Evolutionary conservation across 441 rosid species (phyloP).

Genomic region (Adansonia madagascariensis): DNA sequence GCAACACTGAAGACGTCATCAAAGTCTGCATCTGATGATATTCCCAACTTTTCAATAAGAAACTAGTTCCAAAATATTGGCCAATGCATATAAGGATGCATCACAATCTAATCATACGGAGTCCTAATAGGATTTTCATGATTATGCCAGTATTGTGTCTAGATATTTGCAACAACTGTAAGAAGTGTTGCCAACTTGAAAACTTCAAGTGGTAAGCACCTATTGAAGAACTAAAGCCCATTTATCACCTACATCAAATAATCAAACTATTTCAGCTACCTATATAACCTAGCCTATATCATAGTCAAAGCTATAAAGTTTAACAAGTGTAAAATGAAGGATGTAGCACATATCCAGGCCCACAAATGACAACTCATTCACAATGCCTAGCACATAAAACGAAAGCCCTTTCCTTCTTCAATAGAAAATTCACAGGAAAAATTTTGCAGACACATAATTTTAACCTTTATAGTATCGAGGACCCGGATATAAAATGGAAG

Average conservation of each 20-base stretch:
- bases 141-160: not conserved
- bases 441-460: conserved; percentile 9
- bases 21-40: not conserved
- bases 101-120: conserved; percentile 13
- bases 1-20: not conserved
- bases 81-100: not conserved
- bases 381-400: not conserved
- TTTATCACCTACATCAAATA: conserved; percentile 8
- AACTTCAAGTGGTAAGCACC: not conserved
- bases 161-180: not conserved
- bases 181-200: conserved; percentile 3
- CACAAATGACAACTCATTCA: not conserved
- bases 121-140: not conserved
- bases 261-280: not conserved
- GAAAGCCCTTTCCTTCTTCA: conserved; percentile 5
- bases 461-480: conserved; percentile 16
- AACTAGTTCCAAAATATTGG: not conserved
- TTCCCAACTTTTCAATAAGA: conserved; percentile 4
- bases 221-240: not conserved
- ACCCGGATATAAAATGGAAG: conserved; percentile 98
- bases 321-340: not conserved
- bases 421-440: conserved; percentile 4
- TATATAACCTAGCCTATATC: not conserved
- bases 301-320: not conserved
- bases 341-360: not conserved